Base-by-base conservation (phyloP, 495 filamentous ascomycete genomes). In the Clohesyomyces aquaticus region DNA sequence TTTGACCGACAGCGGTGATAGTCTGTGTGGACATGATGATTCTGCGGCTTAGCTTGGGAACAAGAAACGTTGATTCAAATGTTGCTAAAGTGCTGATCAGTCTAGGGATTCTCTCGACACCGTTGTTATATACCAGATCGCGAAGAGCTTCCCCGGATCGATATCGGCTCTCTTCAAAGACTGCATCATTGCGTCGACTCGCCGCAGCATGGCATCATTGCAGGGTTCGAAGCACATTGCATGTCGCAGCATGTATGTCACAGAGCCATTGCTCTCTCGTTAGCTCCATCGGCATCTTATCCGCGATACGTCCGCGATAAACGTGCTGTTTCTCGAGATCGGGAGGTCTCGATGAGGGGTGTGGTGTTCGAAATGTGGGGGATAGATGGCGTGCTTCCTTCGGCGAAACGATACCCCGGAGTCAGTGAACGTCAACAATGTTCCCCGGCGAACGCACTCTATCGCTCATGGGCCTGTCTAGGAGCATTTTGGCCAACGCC, bases 361-460 rank as follows among this genome's bases (percentile, higher is more conserved):
- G 45, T n/a, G 1, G 21, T 50, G 18, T 28, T 21, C 53, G 53
- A 42, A 63, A 57, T 63, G 51, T 51, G 51, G 52, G 61, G 52
- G 42, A 22, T 8, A 32, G 32, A 63, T 63, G 42, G 52, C 61
- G 52, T 63, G 61, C 52, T 56, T 14, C 3, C 29, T 22, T 4
- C 43, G 52, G 52, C 9, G 43, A 42, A 32, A 56, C 61, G 25
- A 38, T 50, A 47, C 4, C 16, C 42, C 51, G 38, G 47, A 14
- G n/a, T 1, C 18, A 51, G 58, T 63, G 51, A 47, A 55, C 21
- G 51, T 53, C 11, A 26, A 50, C 10, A 14, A 14, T 23, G 23
- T 14, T 18, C 12, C 43, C 27, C n/a, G n/a, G n/a, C n/a, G n/a
- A n/a, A n/a, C n/a, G n/a, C n/a, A n/a, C n/a, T n/a, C n/a, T n/a